Base-by-base conservation (phyloP, 306 rosid genomes). In the Rosa lucieae region DNA sequence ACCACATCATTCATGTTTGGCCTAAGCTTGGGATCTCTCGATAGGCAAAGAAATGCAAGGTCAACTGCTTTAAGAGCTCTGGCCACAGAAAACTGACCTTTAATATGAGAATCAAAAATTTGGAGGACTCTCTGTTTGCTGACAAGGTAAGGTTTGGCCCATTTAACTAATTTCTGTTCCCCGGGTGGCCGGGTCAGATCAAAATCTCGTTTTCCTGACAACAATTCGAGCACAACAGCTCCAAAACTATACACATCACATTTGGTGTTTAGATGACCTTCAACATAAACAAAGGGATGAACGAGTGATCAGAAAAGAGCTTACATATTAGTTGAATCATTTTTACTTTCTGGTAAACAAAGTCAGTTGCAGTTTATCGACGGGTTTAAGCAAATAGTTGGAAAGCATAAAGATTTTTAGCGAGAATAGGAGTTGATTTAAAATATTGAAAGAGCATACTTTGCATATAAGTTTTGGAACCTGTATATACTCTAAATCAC, bases 161-260 rank as follows among this genome's bases (percentile, higher is more conserved):
- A 95, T 56, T 91, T 94, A 10, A 95, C 88, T 29, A 95, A 83
- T 73, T 78, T 96, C 35, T 91, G 98, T 72, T 96, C 98, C 65
- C 93, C 85, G 0, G 87, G 5, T 55, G 98, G 97, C 71, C 96
- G 82, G 87, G 91, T 93, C 70, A 43, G 66, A 90, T 96, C 99
- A 14, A 93, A 47, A 8, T 89, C 94, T 10, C 97, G 89, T 85
- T 79, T 91, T 3, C 94, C 99, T 0, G 98, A 89, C 72, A 96
- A 74, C n/a, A 96, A 84, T 86, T 96, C 99, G 0, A 96, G 96
- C 39, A 96, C 88, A 59, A 96, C 99, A 20, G 87, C 98, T 39
- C 99, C 99, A 14, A 91, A 96, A 74, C 97, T 89, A 85, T 96
- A 93, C 40, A 93, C 92, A 32, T 96, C 99, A 10, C 99, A 93